Conservation (phyloP, 2,329 filamentous ascomycete species). For the Claviceps spartinae region DNA sequence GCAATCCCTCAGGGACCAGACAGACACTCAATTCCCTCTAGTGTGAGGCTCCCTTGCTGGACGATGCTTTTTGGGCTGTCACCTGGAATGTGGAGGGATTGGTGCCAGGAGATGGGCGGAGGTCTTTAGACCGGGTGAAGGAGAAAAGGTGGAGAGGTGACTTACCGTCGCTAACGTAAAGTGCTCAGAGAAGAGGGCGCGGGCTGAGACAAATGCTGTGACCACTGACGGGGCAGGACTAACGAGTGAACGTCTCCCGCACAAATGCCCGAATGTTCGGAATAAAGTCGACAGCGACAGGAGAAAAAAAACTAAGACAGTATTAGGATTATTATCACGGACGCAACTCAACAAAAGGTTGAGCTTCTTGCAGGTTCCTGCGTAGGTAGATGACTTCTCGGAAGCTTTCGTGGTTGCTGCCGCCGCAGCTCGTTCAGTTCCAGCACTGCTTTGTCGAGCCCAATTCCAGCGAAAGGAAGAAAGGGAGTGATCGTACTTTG, state of each 20-base stretch:
- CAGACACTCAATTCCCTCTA: slow-evolving; percentile 7
- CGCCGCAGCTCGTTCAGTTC: too few species aligned
- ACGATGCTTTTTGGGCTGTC: slow-evolving; percentile 10
- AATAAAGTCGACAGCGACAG: slow-evolving; percentile 28
- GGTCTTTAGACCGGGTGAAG: background rate
- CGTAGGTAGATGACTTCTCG: background rate
- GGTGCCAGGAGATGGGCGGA: slow-evolving; percentile 7
- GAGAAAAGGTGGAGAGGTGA: slow-evolving; percentile 15
- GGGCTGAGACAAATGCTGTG: slow-evolving; percentile 35
- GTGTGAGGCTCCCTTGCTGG: slow-evolving; percentile 15
- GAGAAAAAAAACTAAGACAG: slow-evolving; percentile 20
- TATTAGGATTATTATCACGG: slow-evolving; percentile 21
- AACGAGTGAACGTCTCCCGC: slow-evolving; percentile 55
- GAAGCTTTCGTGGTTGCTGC: too few species aligned
- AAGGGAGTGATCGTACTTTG: too few species aligned
- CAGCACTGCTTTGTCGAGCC: too few species aligned
- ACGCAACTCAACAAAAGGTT: slow-evolving; percentile 20
- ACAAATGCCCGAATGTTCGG: slow-evolving; percentile 23
- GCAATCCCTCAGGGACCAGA: slow-evolving; percentile 6
- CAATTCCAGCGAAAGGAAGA: too few species aligned
- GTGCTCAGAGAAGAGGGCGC: slow-evolving; percentile 22
- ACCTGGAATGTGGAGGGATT: slow-evolving; percentile 14
- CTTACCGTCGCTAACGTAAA: slow-evolving; percentile 42
- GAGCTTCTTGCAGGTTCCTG: background rate
- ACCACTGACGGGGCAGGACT: slow-evolving; percentile 31